phyloP scores from a whole-genome alignment of 345 rosid genomes.

The Eucalyptus sideroxylon region DNA sequence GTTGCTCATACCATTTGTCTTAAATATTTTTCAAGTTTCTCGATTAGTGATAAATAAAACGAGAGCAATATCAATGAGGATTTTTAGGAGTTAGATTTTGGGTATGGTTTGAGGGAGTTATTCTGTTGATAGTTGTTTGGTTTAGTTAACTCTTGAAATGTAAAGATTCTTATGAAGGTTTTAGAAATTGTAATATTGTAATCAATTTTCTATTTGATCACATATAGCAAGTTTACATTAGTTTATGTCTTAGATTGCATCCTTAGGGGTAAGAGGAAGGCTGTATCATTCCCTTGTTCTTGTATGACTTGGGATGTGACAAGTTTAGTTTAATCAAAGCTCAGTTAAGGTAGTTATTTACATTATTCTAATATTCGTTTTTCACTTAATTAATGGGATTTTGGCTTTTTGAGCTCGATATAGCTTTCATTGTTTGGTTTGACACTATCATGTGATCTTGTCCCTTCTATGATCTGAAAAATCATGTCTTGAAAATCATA shows the following conservation, averaged over 20 bases:
- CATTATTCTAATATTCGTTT: too few relatives aligned
- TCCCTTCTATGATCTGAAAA: background rate
- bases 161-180: background rate
- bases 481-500: background rate
- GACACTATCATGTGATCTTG: background rate
- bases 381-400: background rate
- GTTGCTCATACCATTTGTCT: background rate
- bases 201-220: too few relatives aligned
- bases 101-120: background rate
- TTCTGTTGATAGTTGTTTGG: accelerated
- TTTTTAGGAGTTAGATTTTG: background rate
- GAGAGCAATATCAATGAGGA: background rate
- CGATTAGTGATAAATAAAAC: too few relatives aligned
- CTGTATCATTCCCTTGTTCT: too few relatives aligned
- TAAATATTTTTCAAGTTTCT: background rate
- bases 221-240: too few relatives aligned
- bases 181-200: background rate
- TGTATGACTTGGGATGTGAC: background rate
- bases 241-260: too few relatives aligned
- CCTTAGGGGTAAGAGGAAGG: background rate
- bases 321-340: background rate
- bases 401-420: background rate
- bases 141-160: background rate
- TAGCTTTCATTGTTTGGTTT: background rate
- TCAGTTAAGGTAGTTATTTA: background rate